phyloP scores from a whole-genome alignment of 768 basidiomycete genomes.

The Leucocoprinus birnbaumii region DNA sequence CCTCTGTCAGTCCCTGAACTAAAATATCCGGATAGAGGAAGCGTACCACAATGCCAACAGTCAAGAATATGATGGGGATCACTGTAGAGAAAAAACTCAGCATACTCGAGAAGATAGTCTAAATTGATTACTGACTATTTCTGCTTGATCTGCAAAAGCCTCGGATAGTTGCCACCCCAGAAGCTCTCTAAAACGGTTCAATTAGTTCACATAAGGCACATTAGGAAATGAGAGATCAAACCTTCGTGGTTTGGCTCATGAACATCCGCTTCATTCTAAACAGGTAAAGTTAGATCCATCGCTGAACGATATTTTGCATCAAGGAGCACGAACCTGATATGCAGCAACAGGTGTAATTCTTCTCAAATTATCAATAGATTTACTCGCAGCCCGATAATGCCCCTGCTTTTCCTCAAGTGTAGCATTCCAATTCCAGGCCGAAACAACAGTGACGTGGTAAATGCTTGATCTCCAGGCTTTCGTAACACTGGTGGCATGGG shows the following conservation, averaged over 20 bases:
- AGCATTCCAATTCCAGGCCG: conserved; percentile 45
- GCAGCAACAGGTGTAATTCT: conserved; percentile 42
- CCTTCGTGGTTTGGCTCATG: conserved; percentile 44
- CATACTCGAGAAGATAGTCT: not conserved
- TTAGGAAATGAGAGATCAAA: conserved; percentile 13
- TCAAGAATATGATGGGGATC: conserved; percentile 45
- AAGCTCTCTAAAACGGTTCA: conserved; percentile 27
- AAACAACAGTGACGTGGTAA: conserved; percentile 42
- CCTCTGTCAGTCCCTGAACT: not conserved
- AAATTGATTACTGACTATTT: conserved; percentile 37
- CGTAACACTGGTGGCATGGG: conserved; percentile 39
- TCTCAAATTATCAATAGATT: conserved; percentile 37
- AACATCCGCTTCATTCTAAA: conserved; percentile 49
- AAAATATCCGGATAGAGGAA: not conserved
- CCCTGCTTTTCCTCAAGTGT: conserved; percentile 31
- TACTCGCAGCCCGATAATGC: conserved; percentile 30
- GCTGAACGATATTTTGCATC: not conserved
- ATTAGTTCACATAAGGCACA: not conserved
- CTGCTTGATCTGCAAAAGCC: conserved; percentile 37
- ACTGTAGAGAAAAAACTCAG: conserved; percentile 22
- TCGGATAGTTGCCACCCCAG: conserved; percentile 41
- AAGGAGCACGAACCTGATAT: conserved; percentile 32
- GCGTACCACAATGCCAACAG: conserved; percentile 49
- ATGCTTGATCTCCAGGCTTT: conserved; percentile 42
- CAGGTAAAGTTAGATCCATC: not conserved